phyloP scores from a whole-genome alignment of 1,284 basidiomycete genomes.

The Malassezia pachydermatis region DNA sequence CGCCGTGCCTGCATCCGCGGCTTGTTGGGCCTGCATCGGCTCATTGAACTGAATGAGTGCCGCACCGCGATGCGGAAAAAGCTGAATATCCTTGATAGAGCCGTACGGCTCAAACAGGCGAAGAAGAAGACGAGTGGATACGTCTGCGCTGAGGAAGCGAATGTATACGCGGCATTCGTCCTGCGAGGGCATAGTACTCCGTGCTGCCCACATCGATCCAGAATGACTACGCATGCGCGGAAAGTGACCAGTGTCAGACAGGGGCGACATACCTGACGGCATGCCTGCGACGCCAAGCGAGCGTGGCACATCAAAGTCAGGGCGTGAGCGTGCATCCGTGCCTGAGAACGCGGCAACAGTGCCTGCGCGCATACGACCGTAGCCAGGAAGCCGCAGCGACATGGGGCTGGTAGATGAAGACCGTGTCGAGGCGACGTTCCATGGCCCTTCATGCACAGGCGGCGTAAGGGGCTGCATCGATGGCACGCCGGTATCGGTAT shows the following conservation, averaged over 20 bases:
- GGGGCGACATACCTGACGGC: no score
- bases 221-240: conserved; percentile 11
- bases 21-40: background rate
- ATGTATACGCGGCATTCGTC: conserved; percentile 10
- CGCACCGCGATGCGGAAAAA: conserved; percentile 10
- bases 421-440: background rate
- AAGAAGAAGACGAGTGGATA: conserved; percentile 8
- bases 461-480: background rate
- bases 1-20: conserved; percentile 1
- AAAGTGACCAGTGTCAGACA: background rate
- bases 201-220: background rate
- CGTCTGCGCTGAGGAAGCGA: conserved; percentile 5
- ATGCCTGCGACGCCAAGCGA: no score
- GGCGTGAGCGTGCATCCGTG: conserved; percentile 30
- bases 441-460: background rate
- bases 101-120: conserved; percentile 18
- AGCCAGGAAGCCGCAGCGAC: conserved; percentile 6
- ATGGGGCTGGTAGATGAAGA: background rate
- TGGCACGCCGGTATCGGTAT: background rate
- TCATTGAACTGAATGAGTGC: conserved; percentile 11
- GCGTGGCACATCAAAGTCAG: conserved; percentile 34
- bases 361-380: conserved; percentile 32
- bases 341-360: conserved; percentile 41
- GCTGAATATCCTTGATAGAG: conserved; percentile 10
- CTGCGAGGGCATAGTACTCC: background rate